Percentiles rank a stretch among this genome's conserved stretches.
phyloP scores from a whole-genome alignment of 345 rosid species.

The Gossypium sturtianum region DNA sequence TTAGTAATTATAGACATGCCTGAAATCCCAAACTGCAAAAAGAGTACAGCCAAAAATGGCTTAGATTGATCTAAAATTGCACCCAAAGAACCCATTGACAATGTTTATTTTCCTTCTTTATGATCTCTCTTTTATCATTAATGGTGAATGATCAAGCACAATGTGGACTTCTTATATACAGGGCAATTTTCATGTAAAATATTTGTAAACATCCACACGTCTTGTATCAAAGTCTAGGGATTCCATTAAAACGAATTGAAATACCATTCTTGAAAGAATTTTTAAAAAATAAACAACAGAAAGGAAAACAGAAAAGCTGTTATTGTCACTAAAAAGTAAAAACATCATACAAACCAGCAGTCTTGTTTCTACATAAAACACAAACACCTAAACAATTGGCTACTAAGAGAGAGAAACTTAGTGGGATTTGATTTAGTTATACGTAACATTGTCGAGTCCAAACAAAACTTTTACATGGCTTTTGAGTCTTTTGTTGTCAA shows the following conservation, averaged over 20 bases:
- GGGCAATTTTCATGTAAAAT: not conserved
- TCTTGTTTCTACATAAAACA: not conserved
- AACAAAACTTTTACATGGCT: not conserved
- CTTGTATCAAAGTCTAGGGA: not conserved
- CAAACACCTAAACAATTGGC: not conserved
- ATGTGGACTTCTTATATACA: not conserved
- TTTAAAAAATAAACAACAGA: not conserved
- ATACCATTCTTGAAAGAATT: not conserved
- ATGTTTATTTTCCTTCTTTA: not conserved
- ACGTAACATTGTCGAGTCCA: not conserved
- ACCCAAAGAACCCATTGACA: not conserved
- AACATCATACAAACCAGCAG: not conserved
- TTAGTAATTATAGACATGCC: constrained; percentile 37
- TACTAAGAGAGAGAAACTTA: not conserved
- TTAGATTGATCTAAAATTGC: constrained; percentile 19
- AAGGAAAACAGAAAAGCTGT: not conserved
- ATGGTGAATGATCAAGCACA: not conserved
- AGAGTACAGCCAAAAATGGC: constrained; percentile 32
- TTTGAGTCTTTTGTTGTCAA: not conserved
- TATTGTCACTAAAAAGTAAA: not conserved
- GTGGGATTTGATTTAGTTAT: not conserved
- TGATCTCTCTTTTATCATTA: not conserved
- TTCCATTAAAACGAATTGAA: not conserved
- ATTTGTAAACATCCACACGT: not conserved
- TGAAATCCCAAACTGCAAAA: constrained; percentile 35